A percentile compares a stretch with the other conserved stretches of the same genome.
phyloP scores from a whole-genome alignment of 192 early-diverging fungal genomes.

The Dissophora ornata region DNA sequence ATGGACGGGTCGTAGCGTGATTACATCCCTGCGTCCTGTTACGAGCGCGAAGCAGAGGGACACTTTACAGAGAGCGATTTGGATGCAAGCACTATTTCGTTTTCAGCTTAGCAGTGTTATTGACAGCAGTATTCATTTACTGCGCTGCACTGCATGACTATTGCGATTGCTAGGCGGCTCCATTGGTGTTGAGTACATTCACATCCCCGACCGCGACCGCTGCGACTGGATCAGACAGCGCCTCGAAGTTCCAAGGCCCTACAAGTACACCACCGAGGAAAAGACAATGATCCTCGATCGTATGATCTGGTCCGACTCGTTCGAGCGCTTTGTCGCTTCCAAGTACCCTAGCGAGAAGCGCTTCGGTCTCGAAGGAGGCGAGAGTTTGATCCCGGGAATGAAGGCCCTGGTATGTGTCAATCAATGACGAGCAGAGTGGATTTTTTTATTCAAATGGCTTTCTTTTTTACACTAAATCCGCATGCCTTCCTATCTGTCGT shows the following conservation, averaged over 20 bases:
- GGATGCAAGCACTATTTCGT: too few relatives aligned
- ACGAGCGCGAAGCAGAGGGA: too few relatives aligned
- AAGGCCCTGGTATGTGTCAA: constrained; percentile 83
- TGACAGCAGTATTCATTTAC: too few relatives aligned
- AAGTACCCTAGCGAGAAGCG: constrained; percentile 99
- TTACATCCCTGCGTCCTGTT: too few relatives aligned
- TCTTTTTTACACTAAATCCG: not conserved
- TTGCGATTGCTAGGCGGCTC: constrained; percentile 69
- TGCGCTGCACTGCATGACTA: not conserved
- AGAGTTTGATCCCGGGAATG: constrained; percentile 97
- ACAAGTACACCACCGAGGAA: constrained; percentile 89
- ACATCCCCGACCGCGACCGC: constrained; percentile 94
- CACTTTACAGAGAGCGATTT: too few relatives aligned
- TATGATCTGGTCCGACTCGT: constrained; percentile 96
- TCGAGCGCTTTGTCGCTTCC: constrained; percentile 94
- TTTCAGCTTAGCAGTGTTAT: too few relatives aligned
- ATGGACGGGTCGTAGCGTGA: constrained; percentile 2
- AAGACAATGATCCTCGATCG: constrained; percentile 95
- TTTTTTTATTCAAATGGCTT: not conserved
- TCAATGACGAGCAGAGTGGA: not conserved
- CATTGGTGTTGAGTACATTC: constrained; percentile 98
- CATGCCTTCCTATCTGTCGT: not conserved
- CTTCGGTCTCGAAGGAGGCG: constrained; percentile 98
- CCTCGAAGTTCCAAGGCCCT: constrained; percentile 92
- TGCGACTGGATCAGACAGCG: constrained; percentile 97